Evolutionary conservation across 2,329 filamentous ascomycete genomes (phyloP), one percentile per base, ranked within the genome.

Genomic region (Aspergillus sp.): DNA sequence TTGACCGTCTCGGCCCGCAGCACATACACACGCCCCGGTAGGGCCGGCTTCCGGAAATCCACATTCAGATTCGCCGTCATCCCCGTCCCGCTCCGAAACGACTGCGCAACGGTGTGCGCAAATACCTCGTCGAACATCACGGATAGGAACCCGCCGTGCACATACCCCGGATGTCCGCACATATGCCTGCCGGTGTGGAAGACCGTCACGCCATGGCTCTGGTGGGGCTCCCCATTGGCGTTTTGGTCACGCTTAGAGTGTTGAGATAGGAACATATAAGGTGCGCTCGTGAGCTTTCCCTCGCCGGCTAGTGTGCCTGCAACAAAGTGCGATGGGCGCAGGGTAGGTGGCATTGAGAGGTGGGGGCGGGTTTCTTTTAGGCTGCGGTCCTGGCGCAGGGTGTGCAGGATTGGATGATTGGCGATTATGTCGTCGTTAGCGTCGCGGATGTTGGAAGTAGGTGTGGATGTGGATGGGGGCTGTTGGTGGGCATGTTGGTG

Each of bases 361-460:
- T 96, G 91, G 3, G 93, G 93, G 22, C 93, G 84, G 30, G 88
- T 87, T 74, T 96, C 91, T 33, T 79, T 83, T 73, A 88, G 88
- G 34, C 83, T 80, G 0, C 85, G 79, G 64, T 89, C 82, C 15
- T 75, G 72, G 42, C 92, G 87, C 46, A 97, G 80, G 54, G 82
- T 78, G 30, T 81, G 74, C 3, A 88, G 82, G n/a, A 96, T 73
- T 0, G 90, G 88, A 75, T 93, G 90, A 34, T 46, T 13, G 39
- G 42, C 27, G 45, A 17, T 33, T 15, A 7, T 5, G 27, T 34
- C n/a, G 27, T 37, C 3, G 27, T 11, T 30, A 11, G 27, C n/a
- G 34, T 19, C 17, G 17, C 39, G n/a, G 46, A n/a, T 12, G 8
- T 49, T 34, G 12, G 46, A 15, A 9, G 7, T 46, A n/a, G 19